phyloP scores from a whole-genome alignment of 306 rosid species.

The Dalbergia cultrata region DNA sequence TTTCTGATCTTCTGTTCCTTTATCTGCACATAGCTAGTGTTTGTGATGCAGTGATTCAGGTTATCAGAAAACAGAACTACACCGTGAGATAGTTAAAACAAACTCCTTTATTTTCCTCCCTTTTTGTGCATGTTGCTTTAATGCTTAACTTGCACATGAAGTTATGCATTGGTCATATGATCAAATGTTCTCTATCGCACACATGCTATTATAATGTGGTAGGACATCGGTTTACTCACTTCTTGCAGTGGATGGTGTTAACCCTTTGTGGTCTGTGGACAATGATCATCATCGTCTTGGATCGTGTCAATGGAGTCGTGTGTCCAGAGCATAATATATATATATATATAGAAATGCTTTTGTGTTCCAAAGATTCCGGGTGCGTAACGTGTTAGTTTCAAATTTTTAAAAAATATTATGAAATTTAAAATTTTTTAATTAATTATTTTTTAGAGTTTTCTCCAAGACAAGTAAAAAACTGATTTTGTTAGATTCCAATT shows the following conservation, averaged over 20 bases:
- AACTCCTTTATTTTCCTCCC: background rate
- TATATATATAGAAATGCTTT: too few relatives aligned
- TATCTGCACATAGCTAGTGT: background rate
- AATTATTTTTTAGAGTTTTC: too few relatives aligned
- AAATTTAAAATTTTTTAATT: too few relatives aligned
- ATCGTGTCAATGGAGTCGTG: background rate
- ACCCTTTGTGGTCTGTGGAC: background rate
- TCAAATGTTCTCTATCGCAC: background rate
- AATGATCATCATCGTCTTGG: too few relatives aligned
- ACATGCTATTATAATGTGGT: background rate
- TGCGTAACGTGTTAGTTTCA: too few relatives aligned
- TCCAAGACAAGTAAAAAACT: too few relatives aligned
- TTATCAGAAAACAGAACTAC: background rate
- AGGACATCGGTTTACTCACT: background rate
- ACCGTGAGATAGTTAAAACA: background rate
- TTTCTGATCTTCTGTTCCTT: background rate
- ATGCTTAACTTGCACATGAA: background rate
- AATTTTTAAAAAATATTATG: too few relatives aligned
- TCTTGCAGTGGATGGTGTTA: background rate
- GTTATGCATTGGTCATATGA: constrained; percentile 4
- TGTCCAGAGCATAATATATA: too few relatives aligned
- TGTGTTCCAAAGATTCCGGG: too few relatives aligned
- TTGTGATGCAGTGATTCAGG: background rate
- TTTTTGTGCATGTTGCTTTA: constrained; percentile 5
- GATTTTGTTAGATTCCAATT: too few relatives aligned